Evolutionary conservation across 192 early-diverging fungal genomes (phyloP).

Genomic region (Chytriomyces confervae): DNA sequence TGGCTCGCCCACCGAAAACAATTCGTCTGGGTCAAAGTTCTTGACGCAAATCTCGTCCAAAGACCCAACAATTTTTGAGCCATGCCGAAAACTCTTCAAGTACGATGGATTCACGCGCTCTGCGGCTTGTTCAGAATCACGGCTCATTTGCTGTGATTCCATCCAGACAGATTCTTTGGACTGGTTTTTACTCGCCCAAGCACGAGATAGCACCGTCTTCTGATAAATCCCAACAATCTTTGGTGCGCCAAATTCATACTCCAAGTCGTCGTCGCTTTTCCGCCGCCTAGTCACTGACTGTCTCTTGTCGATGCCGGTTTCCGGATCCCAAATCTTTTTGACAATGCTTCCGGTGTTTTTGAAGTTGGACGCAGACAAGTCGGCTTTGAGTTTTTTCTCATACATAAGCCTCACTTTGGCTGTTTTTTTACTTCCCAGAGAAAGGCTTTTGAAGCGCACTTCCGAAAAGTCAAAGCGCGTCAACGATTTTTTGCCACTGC

Average conservation of each 20-base stretch:
- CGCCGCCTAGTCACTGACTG: not conserved
- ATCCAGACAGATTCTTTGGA: not conserved
- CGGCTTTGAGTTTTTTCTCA: not conserved
- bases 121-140: slow-evolving; percentile 6
- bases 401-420: slow-evolving; percentile 4
- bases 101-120: slow-evolving; percentile 8
- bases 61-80: too few relatives aligned
- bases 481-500: slow-evolving; percentile 17
- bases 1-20: slow-evolving; percentile 1
- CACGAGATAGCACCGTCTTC: not conserved
- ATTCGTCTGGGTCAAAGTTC: not conserved
- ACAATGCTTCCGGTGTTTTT: slow-evolving; percentile 18
- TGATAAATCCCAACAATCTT: slow-evolving; percentile 28
- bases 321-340: slow-evolving; percentile 19
- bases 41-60: slow-evolving; percentile 15
- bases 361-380: slow-evolving; percentile 14
- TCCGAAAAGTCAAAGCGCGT: slow-evolving; percentile 18
- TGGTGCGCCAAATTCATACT: slow-evolving; percentile 35
- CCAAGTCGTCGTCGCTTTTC: slow-evolving; percentile 6
- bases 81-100: not conserved
- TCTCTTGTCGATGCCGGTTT: not conserved
- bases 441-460: slow-evolving; percentile 7
- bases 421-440: slow-evolving; percentile 22
- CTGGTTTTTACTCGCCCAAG: not conserved
- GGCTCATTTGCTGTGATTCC: not conserved